phyloP scores from a whole-genome alignment of 2,329 filamentous ascomycete genomes.

The Fulvia fulva region DNA sequence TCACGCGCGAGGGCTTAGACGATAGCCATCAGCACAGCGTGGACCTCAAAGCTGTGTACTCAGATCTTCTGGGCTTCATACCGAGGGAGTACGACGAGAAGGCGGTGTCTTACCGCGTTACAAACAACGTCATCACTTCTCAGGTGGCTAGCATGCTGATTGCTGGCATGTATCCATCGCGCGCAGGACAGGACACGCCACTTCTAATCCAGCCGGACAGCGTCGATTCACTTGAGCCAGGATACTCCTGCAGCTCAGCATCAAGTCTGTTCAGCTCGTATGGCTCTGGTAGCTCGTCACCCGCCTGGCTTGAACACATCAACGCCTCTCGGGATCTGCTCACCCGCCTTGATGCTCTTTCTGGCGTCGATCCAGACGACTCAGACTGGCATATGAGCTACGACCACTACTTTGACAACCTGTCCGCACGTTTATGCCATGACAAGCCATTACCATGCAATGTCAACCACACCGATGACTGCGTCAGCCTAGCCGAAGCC shows the following conservation, averaged over 20 bases:
- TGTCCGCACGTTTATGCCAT: slow-evolving; percentile 75
- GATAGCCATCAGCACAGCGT: slow-evolving; percentile 72
- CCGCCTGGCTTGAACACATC: slow-evolving; percentile 63
- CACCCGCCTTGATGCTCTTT: slow-evolving; percentile 60
- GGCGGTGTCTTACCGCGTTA: slow-evolving; percentile 64
- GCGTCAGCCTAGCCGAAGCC: slow-evolving; percentile 60
- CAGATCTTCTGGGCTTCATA: slow-evolving; percentile 64
- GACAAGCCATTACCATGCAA: slow-evolving; percentile 68
- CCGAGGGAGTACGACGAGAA: slow-evolving; percentile 47
- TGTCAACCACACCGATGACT: slow-evolving; percentile 48
- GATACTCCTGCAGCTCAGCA: slow-evolving; percentile 61
- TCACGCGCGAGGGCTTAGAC: slow-evolving; percentile 65
- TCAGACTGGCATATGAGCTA: slow-evolving; percentile 65
- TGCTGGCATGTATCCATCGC: slow-evolving; percentile 60
- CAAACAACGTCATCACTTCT: slow-evolving; percentile 77
- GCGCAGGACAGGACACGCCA: slow-evolving; percentile 28
- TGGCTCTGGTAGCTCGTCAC: slow-evolving; percentile 44
- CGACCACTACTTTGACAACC: slow-evolving; percentile 83
- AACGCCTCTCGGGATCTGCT: slow-evolving; percentile 54
- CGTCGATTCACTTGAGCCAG: slow-evolving; percentile 70
- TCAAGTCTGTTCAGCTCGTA: slow-evolving; percentile 42
- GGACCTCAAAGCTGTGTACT: slow-evolving; percentile 75
- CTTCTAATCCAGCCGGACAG: slow-evolving; percentile 49
- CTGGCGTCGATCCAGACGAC: slow-evolving; percentile 56
- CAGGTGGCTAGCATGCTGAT: slow-evolving; percentile 75